A percentile compares a stretch with the other conserved stretches of the same genome.
Conservation (phyloP, 2,329 filamentous ascomycete genomes). For the Fusarium sacchari region DNA sequence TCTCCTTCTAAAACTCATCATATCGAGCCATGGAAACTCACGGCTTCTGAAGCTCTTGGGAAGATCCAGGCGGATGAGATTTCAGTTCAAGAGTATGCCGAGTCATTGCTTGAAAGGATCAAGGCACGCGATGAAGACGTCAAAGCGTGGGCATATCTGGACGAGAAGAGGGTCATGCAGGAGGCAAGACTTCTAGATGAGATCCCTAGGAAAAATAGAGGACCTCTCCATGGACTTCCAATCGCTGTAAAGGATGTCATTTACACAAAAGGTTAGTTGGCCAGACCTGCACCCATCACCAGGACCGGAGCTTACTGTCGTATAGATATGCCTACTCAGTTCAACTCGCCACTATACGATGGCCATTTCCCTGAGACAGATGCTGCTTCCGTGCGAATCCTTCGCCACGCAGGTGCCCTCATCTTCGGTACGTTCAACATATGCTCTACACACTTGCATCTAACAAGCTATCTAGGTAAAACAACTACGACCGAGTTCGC, state of each 20-base stretch:
- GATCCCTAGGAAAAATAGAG: slow-evolving; percentile 58
- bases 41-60: slow-evolving; percentile 55
- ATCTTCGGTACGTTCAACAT: slow-evolving; percentile 53
- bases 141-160: slow-evolving; percentile 62
- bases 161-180: slow-evolving; percentile 56
- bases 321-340: slow-evolving; percentile 65
- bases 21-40: slow-evolving; percentile 44
- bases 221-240: slow-evolving; percentile 66
- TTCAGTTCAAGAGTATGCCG: slow-evolving; percentile 61
- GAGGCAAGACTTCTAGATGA: slow-evolving; percentile 62
- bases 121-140: slow-evolving; percentile 55
- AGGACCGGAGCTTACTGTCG: background rate
- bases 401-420: slow-evolving; percentile 66
- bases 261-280: slow-evolving; percentile 59
- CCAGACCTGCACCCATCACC: background rate
- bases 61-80: slow-evolving; percentile 54
- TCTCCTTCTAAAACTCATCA: slow-evolving; percentile 18
- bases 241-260: slow-evolving; percentile 71
- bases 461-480: slow-evolving; percentile 28
- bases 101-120: slow-evolving; percentile 58
- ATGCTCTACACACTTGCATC: background rate
- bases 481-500: slow-evolving; percentile 72
- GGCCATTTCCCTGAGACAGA: slow-evolving; percentile 58
- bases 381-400: slow-evolving; percentile 61
- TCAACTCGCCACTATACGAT: slow-evolving; percentile 65